Evolutionary conservation across 2,329 filamentous ascomycete species (phyloP).

Genomic region (Paracamarosporium sp.): DNA sequence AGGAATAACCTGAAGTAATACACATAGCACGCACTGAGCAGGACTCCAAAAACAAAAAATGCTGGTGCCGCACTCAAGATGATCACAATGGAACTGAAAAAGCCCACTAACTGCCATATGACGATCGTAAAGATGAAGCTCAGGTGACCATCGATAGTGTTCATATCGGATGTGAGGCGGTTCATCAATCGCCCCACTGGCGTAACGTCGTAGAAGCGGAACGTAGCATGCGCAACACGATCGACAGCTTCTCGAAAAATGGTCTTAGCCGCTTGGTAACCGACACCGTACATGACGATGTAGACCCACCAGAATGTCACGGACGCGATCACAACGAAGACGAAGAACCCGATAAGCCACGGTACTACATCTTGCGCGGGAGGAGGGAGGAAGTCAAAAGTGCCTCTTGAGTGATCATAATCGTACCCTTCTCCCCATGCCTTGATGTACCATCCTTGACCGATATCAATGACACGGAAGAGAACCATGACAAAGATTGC

Average conservation of each 20-base stretch:
- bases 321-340: slow-evolving; percentile 55
- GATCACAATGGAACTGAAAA: slow-evolving; percentile 75
- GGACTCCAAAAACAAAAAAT: slow-evolving; percentile 75
- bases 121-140: slow-evolving; percentile 75
- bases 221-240: slow-evolving; percentile 78
- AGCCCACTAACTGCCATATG: slow-evolving; percentile 73
- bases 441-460: slow-evolving; percentile 82
- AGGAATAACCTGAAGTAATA: slow-evolving; percentile 78
- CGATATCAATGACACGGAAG: slow-evolving; percentile 70
- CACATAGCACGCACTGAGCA: slow-evolving; percentile 72
- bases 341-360: slow-evolving; percentile 76
- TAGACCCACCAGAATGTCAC: slow-evolving; percentile 64
- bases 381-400: slow-evolving; percentile 63
- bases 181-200: slow-evolving; percentile 93
- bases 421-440: slow-evolving; percentile 83
- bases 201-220: slow-evolving; percentile 90
- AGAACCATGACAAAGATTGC: slow-evolving; percentile 68
- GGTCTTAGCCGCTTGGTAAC: slow-evolving; percentile 76
- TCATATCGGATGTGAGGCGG: slow-evolving; percentile 87
- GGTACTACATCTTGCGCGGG: slow-evolving; percentile 72
- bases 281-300: slow-evolving; percentile 74
- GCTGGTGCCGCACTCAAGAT: slow-evolving; percentile 80
- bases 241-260: slow-evolving; percentile 78
- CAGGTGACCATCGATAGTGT: slow-evolving; percentile 87
- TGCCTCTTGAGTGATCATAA: slow-evolving; percentile 28